Conservation (phyloP, 495 filamentous ascomycete genomes). For the Trichocladium antarcticum region DNA sequence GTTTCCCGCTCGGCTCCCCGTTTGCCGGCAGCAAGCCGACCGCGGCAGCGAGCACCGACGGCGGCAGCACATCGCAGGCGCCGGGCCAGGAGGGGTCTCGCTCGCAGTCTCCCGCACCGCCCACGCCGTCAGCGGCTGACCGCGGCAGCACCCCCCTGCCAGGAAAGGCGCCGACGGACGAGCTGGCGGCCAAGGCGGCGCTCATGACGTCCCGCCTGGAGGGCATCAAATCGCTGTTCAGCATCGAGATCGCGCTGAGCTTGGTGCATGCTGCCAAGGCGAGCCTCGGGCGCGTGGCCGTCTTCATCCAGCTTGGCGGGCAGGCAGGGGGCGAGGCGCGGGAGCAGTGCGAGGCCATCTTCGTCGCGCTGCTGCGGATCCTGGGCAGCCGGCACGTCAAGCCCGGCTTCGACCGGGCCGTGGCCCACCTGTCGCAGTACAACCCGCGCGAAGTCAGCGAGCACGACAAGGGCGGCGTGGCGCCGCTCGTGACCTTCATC, state of each 20-base stretch:
- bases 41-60: conserved; percentile 20
- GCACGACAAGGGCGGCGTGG: conserved; percentile 60
- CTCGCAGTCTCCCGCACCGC: conserved; percentile 32
- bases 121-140: conserved; percentile 11
- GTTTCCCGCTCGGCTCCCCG: conserved; percentile 37
- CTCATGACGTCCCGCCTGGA: conserved; percentile 92
- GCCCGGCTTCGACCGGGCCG: conserved; percentile 80
- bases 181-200: conserved; percentile 88
- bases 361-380: conserved; percentile 69
- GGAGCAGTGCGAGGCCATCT: conserved; percentile 84
- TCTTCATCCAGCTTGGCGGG: conserved; percentile 68
- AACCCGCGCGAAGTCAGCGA: conserved; percentile 77
- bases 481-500: conserved; percentile 88
- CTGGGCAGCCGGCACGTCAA: conserved; percentile 83
- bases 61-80: conserved; percentile 17
- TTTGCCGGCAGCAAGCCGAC: conserved; percentile 38
- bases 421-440: conserved; percentile 82
- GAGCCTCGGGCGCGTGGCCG: conserved; percentile 71
- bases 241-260: conserved; percentile 85
- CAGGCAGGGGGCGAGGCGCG: conserved; percentile 73
- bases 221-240: conserved; percentile 88
- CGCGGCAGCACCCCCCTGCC: conserved; percentile 39
- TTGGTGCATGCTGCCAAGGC: conserved; percentile 86
- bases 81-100: conserved; percentile 32
- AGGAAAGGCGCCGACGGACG: conserved; percentile 65